A percentile compares a stretch with the other conserved stretches of the same genome.
phyloP scores from a whole-genome alignment of 768 basidiomycete genomes.

The Mycena maculata region DNA sequence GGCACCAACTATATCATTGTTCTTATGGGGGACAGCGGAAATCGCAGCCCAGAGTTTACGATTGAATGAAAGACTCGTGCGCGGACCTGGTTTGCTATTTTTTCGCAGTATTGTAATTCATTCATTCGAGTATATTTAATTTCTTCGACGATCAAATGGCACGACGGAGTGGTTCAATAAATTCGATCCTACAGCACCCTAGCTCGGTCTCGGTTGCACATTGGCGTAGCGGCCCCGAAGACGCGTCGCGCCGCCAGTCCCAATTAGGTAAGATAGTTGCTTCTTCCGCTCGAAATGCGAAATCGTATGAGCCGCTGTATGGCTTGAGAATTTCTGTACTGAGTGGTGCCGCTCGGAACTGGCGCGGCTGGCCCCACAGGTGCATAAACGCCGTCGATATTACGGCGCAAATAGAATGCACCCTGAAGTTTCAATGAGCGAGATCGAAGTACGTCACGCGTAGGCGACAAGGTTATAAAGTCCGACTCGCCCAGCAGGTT shows the following conservation, averaged over 20 bases:
- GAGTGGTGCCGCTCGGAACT: neutral
- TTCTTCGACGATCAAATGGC: too few relatives aligned
- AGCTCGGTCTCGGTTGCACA: too few relatives aligned
- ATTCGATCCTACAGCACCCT: neutral
- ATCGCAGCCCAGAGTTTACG: constrained; percentile 60
- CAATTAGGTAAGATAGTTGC: constrained; percentile 26
- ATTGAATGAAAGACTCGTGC: constrained; percentile 48
- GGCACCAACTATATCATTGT: constrained; percentile 60
- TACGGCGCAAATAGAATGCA: constrained; percentile 25
- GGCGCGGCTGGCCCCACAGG: neutral
- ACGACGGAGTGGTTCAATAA: too few relatives aligned
- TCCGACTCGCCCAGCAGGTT: neutral
- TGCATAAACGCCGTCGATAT: too few relatives aligned
- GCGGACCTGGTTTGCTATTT: constrained; percentile 3
- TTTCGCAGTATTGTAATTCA: constrained; percentile 17
- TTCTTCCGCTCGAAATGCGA: neutral
- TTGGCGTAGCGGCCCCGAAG: neutral
- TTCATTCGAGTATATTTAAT: constrained; percentile 1
- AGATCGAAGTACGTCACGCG: constrained; percentile 20
- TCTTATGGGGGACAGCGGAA: constrained; percentile 72
- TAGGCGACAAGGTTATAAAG: constrained; percentile 17
- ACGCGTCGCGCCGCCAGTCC: too few relatives aligned
- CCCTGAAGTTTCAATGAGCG: constrained; percentile 26
- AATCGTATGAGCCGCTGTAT: constrained; percentile 5
- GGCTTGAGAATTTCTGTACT: neutral